These are phyloP conservation scores for Lipomyces sp. DNA, from an alignment of 805 yeast genomes.

Conservation along the genomic window DNA sequence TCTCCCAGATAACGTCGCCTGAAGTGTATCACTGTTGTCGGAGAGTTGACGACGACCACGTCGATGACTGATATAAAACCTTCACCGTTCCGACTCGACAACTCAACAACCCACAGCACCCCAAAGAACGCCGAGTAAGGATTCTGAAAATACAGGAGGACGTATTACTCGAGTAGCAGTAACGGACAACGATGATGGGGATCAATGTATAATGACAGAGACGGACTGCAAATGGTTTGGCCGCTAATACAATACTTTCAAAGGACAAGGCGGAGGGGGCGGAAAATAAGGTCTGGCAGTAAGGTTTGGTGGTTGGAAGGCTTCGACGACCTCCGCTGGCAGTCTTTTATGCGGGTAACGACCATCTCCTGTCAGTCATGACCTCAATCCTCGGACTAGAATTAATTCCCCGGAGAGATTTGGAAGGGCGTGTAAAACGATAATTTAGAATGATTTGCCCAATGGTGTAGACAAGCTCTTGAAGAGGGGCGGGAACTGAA, in stretches of 20 bases:
- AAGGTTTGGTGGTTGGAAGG: background rate
- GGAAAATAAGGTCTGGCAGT: background rate
- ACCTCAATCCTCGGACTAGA: background rate
- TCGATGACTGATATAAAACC: no score
- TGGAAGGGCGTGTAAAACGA: no score
- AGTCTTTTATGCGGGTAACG: background rate
- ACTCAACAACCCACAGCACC: background rate
- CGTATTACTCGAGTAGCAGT: background rate
- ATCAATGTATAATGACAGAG: background rate
- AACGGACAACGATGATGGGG: background rate
- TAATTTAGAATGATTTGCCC: no score
- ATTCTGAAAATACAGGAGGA: background rate
- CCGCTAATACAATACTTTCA: background rate
- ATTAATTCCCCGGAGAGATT: no score
- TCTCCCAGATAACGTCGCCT: background rate
- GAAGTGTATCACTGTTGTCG: background rate
- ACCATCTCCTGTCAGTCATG: background rate
- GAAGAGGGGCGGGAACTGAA: no score
- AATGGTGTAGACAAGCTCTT: no score
- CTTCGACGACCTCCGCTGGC: background rate
- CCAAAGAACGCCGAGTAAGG: background rate
- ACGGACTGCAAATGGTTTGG: background rate
- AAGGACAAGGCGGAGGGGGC: background rate
- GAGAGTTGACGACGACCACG: background rate
- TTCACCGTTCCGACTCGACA: background rate